These are phyloP conservation scores for Guillardia theta DNA, from an alignment of 78 protist species.

Conservation along the genomic window DNA sequence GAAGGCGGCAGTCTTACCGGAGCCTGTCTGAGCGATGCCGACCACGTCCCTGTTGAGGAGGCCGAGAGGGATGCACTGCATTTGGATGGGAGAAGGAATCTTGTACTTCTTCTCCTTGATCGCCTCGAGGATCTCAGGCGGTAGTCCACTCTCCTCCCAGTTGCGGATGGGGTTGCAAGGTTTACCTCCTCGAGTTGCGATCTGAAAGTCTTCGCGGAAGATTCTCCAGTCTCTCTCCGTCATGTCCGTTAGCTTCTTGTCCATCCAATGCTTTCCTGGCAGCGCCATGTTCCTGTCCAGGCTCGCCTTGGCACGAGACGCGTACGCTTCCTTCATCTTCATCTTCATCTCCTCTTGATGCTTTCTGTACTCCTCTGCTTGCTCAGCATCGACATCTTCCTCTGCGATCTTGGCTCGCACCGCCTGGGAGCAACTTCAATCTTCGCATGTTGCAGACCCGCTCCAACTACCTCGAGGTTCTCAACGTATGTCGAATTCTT, in stretches of 20 bases:
- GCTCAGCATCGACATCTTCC: not conserved
- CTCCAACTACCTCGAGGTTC: not conserved
- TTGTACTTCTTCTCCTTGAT: not conserved
- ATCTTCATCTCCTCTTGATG: not conserved
- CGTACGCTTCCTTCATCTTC: not conserved
- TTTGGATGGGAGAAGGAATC: slow-evolving; percentile 93
- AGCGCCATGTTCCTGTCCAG: not conserved
- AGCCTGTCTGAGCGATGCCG: slow-evolving; percentile 95
- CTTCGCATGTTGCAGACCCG: too few species aligned
- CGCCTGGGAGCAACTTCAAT: too few species aligned
- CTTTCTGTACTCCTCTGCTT: not conserved
- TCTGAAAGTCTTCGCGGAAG: slow-evolving; percentile 29
- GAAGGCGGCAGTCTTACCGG: slow-evolving; percentile 96
- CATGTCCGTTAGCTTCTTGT: not conserved
- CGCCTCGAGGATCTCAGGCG: not conserved
- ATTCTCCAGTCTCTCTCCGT: slow-evolving; percentile 41
- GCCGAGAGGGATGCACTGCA: not conserved
- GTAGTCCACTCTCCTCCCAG: not conserved
- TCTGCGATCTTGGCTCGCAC: not conserved
- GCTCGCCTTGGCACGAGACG: not conserved
- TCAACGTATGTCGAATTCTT: not conserved
- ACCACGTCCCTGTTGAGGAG: slow-evolving; percentile 73
- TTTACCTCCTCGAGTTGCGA: not conserved
- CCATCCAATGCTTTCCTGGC: not conserved
- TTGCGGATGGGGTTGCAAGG: not conserved